Evolutionary conservation across 1,284 basidiomycete genomes (phyloP), one percentile per base, ranked within the genome.

Genomic region (Anthracocystis panici-leucophaei): DNA sequence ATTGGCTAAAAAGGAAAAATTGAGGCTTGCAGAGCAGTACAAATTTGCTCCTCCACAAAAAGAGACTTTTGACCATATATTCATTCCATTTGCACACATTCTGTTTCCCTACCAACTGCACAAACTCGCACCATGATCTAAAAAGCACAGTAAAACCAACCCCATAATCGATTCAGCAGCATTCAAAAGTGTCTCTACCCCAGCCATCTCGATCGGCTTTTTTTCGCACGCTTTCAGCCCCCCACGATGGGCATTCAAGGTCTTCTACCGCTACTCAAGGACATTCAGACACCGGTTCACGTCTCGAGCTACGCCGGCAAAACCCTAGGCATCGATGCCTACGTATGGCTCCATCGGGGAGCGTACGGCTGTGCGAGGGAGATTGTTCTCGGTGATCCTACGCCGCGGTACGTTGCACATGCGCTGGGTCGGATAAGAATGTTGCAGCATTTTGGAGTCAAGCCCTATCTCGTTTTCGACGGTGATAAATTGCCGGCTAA

Each of bases 331-430:
- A 90, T 94, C 49, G 92, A 95, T 87, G 93, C 90, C 48, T 97
- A 99, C 86, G 95, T 96, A 51, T 98, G 96, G 96, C 89, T 99
- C n/a, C 97, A 99, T 85, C 91, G 92, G 77, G 97, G 95, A 12
- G 91, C 93, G 1, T 96, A 94, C 84, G 89, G 92, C 0, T 99
- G 97, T 86, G 93, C 97, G 45, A 64, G 82, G 44, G 94, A 97
- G 75, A 87, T 99, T 48, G 94, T 94, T 14, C 92, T 91, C 1
- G 94, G 94, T 21, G 91, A 91, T 82, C 88, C 87, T 57, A 96
- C 95, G 1, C 54, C 33, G 79, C 95, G 94, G 87, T 97, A 97
- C 88, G 93, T 98, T 73, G 91, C 97, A 80, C 98, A 95, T 87
- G 92, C 92, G n/a, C 94, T 98, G 92, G 90, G 93, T 76, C 90